Percentiles rank a stretch among this genome's conserved stretches.
phyloP scores from a whole-genome alignment of 2,329 filamentous ascomycete species.

The Triangularia verruculosa region DNA sequence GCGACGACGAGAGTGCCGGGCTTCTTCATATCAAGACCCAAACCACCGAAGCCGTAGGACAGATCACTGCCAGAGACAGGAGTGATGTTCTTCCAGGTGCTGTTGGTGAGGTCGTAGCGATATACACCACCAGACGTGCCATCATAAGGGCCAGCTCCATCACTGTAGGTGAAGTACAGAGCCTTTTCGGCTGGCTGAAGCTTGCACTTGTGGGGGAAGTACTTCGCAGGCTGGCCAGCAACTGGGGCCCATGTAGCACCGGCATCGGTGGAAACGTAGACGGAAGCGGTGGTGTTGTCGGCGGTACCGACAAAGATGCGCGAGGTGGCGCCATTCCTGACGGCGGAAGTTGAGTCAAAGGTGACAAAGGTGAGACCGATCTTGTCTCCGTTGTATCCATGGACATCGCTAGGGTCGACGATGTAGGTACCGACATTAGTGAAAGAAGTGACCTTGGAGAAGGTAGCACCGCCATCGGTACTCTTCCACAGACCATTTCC shows the following conservation, averaged over 20 bases:
- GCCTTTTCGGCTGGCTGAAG: conserved; percentile 50
- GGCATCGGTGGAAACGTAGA: conserved; percentile 53
- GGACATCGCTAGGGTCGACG: conserved; percentile 43
- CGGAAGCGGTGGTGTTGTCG: conserved; percentile 49
- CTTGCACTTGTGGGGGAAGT: conserved; percentile 53
- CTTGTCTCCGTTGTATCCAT: conserved; percentile 45
- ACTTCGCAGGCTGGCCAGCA: conserved; percentile 47
- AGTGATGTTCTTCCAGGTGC: conserved; percentile 55
- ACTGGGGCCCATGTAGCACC: conserved; percentile 52
- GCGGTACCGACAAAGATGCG: conserved; percentile 56
- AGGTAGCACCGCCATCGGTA: conserved; percentile 53
- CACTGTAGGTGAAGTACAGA: conserved; percentile 53
- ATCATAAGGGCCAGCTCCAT: conserved; percentile 57
- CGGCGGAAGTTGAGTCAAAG: conserved; percentile 51
- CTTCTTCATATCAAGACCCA: conserved; percentile 51
- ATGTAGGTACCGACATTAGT: conserved; percentile 49
- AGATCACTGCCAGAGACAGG: conserved; percentile 47
- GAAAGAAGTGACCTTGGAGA: conserved; percentile 50
- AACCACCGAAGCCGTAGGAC: conserved; percentile 54
- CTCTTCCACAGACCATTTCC: conserved; percentile 59
- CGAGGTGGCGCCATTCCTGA: conserved; percentile 46
- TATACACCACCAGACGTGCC: conserved; percentile 52
- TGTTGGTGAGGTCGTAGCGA: conserved; percentile 49
- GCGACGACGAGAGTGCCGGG: conserved; percentile 57
- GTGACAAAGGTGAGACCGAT: conserved; percentile 52